Evolutionary conservation across 495 filamentous ascomycete genomes (phyloP), one percentile per base, ranked within the genome.

Genomic region (Stereocaulon alpinum): DNA sequence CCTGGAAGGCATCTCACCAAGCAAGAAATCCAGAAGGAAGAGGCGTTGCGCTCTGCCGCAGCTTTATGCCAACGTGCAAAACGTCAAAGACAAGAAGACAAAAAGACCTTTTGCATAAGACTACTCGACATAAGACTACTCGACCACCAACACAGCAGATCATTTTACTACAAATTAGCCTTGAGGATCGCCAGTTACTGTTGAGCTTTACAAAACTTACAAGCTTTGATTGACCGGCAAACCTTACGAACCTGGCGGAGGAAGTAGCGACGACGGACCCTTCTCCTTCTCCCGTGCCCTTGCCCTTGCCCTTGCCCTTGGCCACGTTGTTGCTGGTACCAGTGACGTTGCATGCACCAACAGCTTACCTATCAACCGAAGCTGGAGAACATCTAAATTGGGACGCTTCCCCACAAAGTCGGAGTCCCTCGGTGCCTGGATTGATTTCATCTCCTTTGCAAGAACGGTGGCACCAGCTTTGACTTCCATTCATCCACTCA

Each of bases 201-300:
- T 9, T 27, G 1, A 15, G 24, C 24, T 51, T n/a, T 30, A 37
- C 32, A 22, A 17, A 22, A 30, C 17, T 44, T 58, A 49, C 29
- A 18, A 30, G 15, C 15, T 42, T 32, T 59, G 56, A 45, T 24
- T 51, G 24, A n/a, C 45, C 20, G 47, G 56, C 56, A 50, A 59
- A 34, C 29, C 40, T 41, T 51, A 24, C 56, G 18, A 51, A 50
- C 7, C 17, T 29, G 6, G 22, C 37, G 45, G 45, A 59, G 20
- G 40, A 59, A 42, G 34, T 40, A 18, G 56, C 44, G 17, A 29
- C 34, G 44, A 41, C 49, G 49, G 30, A 50, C 22, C 47, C 24
- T 14, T 51, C 49, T 51, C 49, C 49, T 30, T 17, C 24, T 7
- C 22, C 45, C 3, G 6, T 18, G 24, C 24, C 24, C 24, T 24